Evolutionary conservation across 1,284 basidiomycete genomes (phyloP).

Genomic region (Ustilago nuda): DNA sequence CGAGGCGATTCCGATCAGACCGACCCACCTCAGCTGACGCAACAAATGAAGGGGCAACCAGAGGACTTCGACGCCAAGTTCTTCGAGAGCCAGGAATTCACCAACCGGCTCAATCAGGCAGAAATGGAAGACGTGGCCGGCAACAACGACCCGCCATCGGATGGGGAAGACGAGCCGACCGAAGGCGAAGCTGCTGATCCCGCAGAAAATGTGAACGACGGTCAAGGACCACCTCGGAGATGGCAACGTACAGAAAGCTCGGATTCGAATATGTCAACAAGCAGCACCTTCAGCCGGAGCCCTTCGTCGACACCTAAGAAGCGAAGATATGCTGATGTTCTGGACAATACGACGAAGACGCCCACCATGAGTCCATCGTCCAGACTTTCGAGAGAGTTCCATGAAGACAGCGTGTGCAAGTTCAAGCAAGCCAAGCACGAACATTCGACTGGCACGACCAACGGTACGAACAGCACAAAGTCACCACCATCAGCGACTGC

Average conservation of each 20-base stretch:
- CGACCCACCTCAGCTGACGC: conserved; percentile 47
- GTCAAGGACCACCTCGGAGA: not conserved
- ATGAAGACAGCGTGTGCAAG: conserved; percentile 32
- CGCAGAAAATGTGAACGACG: conserved; percentile 10
- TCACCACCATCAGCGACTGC: conserved; percentile 3
- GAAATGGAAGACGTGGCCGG: conserved; percentile 52
- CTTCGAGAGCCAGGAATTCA: conserved; percentile 67
- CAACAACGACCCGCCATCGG: conserved; percentile 29
- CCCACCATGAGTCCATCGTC: conserved; percentile 22
- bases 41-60: conserved; percentile 26
- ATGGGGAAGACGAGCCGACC: conserved; percentile 27
- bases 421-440: conserved; percentile 35
- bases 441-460: conserved; percentile 8
- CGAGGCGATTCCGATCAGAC: conserved; percentile 46
- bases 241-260: conserved; percentile 46
- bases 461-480: conserved; percentile 2
- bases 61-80: conserved; percentile 65
- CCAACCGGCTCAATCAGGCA: conserved; percentile 44
- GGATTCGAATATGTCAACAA: conserved; percentile 22
- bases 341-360: conserved; percentile 6
- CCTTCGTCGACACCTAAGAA: conserved; percentile 39
- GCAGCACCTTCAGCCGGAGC: conserved; percentile 29
- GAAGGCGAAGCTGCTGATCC: conserved; percentile 12
- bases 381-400: conserved; percentile 26
- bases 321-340: conserved; percentile 15